These are phyloP conservation scores for Hyaloscypha variabilis DNA, from an alignment of 495 filamentous ascomycete species.

Conservation along the genomic window DNA sequence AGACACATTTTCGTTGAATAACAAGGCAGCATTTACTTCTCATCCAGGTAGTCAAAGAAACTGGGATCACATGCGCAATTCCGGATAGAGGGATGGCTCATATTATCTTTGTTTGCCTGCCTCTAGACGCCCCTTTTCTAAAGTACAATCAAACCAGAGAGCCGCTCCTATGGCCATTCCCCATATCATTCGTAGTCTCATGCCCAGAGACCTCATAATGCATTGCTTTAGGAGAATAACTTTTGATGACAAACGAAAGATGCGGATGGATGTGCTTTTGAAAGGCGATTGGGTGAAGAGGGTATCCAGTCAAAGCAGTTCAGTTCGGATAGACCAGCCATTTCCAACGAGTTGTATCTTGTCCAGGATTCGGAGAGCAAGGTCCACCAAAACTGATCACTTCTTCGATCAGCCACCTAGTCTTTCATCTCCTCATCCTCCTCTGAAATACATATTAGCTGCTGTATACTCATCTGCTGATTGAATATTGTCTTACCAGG, in stretches of 20 bases:
- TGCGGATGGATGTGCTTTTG: constrained; percentile 7
- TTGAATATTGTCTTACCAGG: background rate
- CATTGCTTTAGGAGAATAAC: constrained; percentile 13
- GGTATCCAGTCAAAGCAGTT: constrained; percentile 15
- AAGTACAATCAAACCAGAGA: constrained; percentile 17
- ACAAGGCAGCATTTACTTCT: background rate
- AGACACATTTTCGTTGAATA: background rate
- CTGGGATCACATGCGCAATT: background rate
- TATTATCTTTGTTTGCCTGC: background rate
- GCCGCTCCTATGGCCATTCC: constrained; percentile 2
- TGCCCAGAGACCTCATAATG: constrained; percentile 22
- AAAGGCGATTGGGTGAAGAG: background rate
- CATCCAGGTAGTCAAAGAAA: background rate
- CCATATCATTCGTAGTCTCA: constrained; percentile 15
- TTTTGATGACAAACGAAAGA: constrained; percentile 24
- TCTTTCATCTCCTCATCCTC: constrained; percentile 33
- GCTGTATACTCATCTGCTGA: background rate
- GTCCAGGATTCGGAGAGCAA: constrained; percentile 11
- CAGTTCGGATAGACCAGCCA: constrained; percentile 10
- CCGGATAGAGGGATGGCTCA: background rate
- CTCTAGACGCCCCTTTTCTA: constrained; percentile 17
- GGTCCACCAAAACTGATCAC: constrained; percentile 15
- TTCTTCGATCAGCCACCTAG: constrained; percentile 5
- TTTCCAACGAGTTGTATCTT: constrained; percentile 14
- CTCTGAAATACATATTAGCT: background rate